phyloP scores from a whole-genome alignment of 257 asterid species.

The Cinchona pubescens region DNA sequence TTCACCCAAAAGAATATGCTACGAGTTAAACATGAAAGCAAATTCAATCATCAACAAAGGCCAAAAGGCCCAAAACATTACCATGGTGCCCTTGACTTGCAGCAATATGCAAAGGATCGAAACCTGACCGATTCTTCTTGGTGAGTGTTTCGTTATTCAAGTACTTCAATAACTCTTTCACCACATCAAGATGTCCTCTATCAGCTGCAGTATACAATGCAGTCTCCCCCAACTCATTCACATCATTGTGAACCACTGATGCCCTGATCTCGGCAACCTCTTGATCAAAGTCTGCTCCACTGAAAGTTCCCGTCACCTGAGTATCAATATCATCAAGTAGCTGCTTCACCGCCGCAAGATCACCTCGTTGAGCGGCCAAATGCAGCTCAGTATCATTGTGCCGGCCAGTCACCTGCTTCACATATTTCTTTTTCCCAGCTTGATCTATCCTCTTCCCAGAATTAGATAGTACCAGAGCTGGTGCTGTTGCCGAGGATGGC shows the following conservation, averaged over 20 bases:
- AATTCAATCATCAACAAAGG: background rate
- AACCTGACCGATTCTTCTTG: constrained; percentile 42
- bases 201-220: constrained; percentile 48
- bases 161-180: constrained; percentile 42
- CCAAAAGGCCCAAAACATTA: background rate
- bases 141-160: constrained; percentile 41
- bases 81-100: constrained; percentile 54
- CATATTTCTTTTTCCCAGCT: constrained; percentile 55
- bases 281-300: constrained; percentile 42
- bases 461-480: constrained; percentile 52
- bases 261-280: constrained; percentile 56
- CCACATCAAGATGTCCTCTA: constrained; percentile 49
- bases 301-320: constrained; percentile 42
- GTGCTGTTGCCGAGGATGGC: constrained; percentile 45
- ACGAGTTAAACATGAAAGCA: background rate
- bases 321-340: constrained; percentile 41
- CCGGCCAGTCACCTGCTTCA: constrained; percentile 53
- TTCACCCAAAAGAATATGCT: background rate
- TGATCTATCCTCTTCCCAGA: constrained; percentile 54
- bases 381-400: constrained; percentile 54
- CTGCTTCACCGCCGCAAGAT: constrained; percentile 43
- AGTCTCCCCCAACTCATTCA: constrained; percentile 51
- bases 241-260: constrained; percentile 46
- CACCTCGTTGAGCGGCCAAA: constrained; percentile 56
- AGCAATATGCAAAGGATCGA: constrained; percentile 51